Evolutionary conservation across 345 rosid genomes (phyloP).

Genomic region (Theobroma cacao): DNA sequence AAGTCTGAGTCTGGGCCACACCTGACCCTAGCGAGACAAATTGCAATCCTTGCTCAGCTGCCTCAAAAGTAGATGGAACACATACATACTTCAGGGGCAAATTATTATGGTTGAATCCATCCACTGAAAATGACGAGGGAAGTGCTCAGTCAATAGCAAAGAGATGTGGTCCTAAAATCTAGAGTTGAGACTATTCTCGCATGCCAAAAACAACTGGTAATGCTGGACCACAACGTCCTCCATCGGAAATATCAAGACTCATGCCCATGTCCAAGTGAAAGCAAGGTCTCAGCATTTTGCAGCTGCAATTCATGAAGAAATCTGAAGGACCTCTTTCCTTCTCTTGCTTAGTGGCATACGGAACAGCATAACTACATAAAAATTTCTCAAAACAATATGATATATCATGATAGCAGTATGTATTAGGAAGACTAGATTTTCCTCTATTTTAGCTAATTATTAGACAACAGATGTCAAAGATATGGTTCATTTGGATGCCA

Average conservation of each 20-base stretch:
- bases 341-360: no score
- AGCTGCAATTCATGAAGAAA: not conserved
- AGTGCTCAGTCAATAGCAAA: not conserved
- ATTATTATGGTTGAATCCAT: not conserved
- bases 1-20: not conserved
- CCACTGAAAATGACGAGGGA: not conserved
- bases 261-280: not conserved
- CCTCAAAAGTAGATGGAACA: not conserved
- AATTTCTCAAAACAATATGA: no score
- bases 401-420: not conserved
- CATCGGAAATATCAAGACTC: not conserved
- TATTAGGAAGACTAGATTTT: not conserved
- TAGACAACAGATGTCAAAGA: not conserved
- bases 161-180: not conserved
- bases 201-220: not conserved
- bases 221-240: not conserved
- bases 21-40: not conserved
- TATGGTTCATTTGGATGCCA: not conserved
- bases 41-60: not conserved
- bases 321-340: not conserved
- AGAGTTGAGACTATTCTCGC: not conserved
- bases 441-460: not conserved
- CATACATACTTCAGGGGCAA: not conserved
- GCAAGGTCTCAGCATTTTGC: not conserved
- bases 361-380: not conserved